Conservation (phyloP, 345 rosid species). For the Aurinia saxatilis region DNA sequence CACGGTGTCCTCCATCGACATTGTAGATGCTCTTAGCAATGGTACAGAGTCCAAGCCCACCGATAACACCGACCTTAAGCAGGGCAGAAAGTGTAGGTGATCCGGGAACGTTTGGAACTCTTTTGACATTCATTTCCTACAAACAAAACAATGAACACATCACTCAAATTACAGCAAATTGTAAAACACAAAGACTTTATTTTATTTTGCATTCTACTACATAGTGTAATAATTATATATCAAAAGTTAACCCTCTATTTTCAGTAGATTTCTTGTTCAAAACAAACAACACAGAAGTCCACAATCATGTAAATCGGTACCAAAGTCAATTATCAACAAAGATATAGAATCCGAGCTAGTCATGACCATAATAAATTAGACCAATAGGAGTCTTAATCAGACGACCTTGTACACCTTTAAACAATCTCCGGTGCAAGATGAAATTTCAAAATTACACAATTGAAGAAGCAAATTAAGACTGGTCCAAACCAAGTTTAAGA, state of each 20-base stretch:
- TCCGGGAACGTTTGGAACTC: slow-evolving; percentile 13
- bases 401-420: not conserved
- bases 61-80: slow-evolving; percentile 1
- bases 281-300: not conserved
- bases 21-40: slow-evolving; percentile 11
- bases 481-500: too few relatives aligned
- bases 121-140: not conserved
- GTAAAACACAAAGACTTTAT: too few relatives aligned
- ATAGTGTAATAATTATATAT: too few relatives aligned
- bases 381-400: not conserved
- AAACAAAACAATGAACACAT: not conserved
- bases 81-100: not conserved
- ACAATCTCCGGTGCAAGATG: not conserved
- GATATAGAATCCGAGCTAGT: too few relatives aligned
- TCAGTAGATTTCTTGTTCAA: too few relatives aligned
- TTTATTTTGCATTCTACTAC: too few relatives aligned
- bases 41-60: slow-evolving; percentile 4
- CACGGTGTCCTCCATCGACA: slow-evolving; percentile 26
- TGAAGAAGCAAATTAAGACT: too few relatives aligned
- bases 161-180: too few relatives aligned
- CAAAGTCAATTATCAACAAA: too few relatives aligned
- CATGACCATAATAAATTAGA: not conserved
- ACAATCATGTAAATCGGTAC: too few relatives aligned
- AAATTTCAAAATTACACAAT: too few relatives aligned
- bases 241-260: too few relatives aligned